Evolutionary conservation across 2,329 filamentous ascomycete genomes (phyloP).

Genomic region (Fusarium sp.): DNA sequence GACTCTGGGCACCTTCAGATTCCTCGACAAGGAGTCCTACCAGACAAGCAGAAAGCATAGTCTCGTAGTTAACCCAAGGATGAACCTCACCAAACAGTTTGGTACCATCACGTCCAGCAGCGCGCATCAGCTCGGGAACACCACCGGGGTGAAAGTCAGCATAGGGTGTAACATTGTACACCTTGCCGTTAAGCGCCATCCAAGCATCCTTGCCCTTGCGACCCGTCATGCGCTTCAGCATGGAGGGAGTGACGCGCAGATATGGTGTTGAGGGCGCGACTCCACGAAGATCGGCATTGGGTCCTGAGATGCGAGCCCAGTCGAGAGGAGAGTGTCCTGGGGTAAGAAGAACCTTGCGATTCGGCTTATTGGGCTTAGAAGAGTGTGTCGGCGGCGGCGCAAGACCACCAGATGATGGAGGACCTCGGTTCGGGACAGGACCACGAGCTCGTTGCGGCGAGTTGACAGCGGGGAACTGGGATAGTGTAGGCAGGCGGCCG

Average conservation of each 20-base stretch:
- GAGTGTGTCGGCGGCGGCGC: constrained; percentile 67
- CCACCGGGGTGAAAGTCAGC: constrained; percentile 91
- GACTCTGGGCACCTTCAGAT: constrained; percentile 53
- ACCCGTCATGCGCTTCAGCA: constrained; percentile 82
- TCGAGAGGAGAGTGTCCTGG: constrained; percentile 95
- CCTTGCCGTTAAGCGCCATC: constrained; percentile 88
- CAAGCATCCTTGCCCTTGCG: constrained; percentile 88
- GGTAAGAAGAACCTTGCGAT: constrained; percentile 80
- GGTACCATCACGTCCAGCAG: constrained; percentile 71
- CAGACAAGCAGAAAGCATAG: constrained; percentile 72
- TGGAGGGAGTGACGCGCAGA: constrained; percentile 82
- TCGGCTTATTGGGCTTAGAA: constrained; percentile 64
- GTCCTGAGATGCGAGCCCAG: constrained; percentile 84
- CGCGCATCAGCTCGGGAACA: constrained; percentile 75
- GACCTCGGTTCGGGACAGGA: constrained; percentile 56
- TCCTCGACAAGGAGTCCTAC: constrained; percentile 73
- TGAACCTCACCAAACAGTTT: constrained; percentile 74
- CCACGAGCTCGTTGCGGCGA: constrained; percentile 62
- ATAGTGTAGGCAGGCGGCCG: constrained; percentile 50
- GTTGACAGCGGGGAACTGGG: constrained; percentile 62
- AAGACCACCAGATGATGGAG: constrained; percentile 54
- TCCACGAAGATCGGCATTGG: constrained; percentile 74
- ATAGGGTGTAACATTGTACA: constrained; percentile 95
- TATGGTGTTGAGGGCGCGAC: constrained; percentile 63
- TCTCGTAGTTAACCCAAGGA: constrained; percentile 78